Conservation (phyloP, 2,329 filamentous ascomycete species). For the Aureobasidium sp. region DNA sequence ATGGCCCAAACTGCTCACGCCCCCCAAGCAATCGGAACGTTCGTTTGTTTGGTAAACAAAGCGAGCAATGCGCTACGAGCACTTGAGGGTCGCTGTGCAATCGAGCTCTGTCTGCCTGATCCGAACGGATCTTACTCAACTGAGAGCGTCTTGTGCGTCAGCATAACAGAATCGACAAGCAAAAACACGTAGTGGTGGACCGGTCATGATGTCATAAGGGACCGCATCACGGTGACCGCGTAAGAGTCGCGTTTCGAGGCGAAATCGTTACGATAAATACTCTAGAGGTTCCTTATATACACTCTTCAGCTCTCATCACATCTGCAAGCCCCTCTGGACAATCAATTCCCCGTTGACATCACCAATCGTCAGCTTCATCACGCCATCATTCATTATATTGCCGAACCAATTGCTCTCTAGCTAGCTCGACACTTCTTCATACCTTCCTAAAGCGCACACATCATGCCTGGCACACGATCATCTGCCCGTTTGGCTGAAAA, state of each 20-base stretch:
- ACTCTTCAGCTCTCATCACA: slow-evolving; percentile 9
- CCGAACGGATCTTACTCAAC: slow-evolving; percentile 11
- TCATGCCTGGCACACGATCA: slow-evolving; percentile 29
- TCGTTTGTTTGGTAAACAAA: not conserved
- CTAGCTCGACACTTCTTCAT: not conserved
- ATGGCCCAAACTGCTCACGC: not conserved
- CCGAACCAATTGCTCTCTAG: not conserved
- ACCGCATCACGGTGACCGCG: slow-evolving; percentile 1
- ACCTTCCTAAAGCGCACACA: not conserved
- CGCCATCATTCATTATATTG: not conserved
- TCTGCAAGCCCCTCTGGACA: slow-evolving; percentile 5
- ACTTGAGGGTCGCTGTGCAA: not conserved
- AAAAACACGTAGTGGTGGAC: not conserved
- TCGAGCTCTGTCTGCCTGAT: slow-evolving; percentile 5
- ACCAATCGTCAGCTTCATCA: slow-evolving; percentile 10
- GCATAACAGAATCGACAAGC: not conserved
- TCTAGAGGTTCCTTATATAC: slow-evolving; percentile 16
- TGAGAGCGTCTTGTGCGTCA: slow-evolving; percentile 14
- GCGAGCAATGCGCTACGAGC: not conserved
- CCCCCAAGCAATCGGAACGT: not conserved
- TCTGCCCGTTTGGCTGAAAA: slow-evolving; percentile 23
- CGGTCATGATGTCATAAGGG: not conserved
- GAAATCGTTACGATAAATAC: slow-evolving; percentile 15
- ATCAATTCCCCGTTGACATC: slow-evolving; percentile 2
- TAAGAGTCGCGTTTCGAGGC: slow-evolving; percentile 5